Evolutionary conservation across 108 stramenopile genomes (phyloP).

Genomic region (Nitzschia sp.): DNA sequence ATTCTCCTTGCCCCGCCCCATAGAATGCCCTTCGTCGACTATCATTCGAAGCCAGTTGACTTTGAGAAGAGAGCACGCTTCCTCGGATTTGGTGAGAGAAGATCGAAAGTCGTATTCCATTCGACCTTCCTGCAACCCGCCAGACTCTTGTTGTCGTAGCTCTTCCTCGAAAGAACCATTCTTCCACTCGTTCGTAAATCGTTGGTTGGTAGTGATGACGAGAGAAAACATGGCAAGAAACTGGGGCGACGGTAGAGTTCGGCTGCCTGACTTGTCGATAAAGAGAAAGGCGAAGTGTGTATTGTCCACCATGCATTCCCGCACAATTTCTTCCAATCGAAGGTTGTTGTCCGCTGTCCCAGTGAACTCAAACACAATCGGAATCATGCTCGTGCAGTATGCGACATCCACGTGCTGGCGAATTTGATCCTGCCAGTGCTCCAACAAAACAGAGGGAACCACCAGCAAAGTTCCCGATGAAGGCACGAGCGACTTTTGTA

Average conservation of each 20-base stretch:
- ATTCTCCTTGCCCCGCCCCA: conserved; percentile 65
- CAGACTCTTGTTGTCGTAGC: conserved; percentile 25
- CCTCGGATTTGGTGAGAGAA: not conserved
- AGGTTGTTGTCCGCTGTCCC: conserved; percentile 19
- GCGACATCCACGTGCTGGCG: conserved; percentile 51
- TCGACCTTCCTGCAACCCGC: not conserved
- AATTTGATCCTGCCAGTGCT: conserved; percentile 87
- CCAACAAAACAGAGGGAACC: conserved; percentile 69
- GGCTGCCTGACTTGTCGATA: conserved; percentile 60
- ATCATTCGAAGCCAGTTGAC: conserved; percentile 77
- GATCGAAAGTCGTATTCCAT: conserved; percentile 7
- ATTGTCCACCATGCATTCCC: conserved; percentile 29
- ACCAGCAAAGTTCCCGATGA: conserved; percentile 70
- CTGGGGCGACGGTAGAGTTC: conserved; percentile 52
- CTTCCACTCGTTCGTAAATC: conserved; percentile 79
- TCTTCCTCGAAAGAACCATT: conserved; percentile 77
- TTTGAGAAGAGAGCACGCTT: conserved; percentile 72
- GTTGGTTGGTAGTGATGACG: conserved; percentile 71
- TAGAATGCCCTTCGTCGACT: conserved; percentile 86
- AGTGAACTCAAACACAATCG: conserved; percentile 43
- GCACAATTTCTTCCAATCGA: conserved; percentile 33
- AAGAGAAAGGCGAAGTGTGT: conserved; percentile 64
- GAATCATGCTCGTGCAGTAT: conserved; percentile 41
- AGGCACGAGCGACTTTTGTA: conserved; percentile 42
- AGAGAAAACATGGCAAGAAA: conserved; percentile 67